phyloP scores from a whole-genome alignment of 2,329 filamentous ascomycete genomes.

The Nothomitra cinnamomea region DNA sequence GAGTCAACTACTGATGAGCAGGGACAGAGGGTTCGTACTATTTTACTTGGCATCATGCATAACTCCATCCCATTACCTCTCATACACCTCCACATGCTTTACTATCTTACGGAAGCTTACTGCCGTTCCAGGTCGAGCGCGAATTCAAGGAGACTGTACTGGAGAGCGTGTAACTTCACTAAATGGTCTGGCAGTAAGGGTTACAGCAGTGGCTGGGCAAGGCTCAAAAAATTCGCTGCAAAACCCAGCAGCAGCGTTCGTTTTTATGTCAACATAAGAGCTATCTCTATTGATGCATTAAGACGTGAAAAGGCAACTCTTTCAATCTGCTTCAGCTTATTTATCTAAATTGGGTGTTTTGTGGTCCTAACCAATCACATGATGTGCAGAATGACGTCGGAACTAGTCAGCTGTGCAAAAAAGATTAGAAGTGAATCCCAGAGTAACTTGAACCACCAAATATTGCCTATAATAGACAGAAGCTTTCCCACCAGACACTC shows the following conservation, averaged over 20 bases:
- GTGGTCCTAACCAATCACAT: no score
- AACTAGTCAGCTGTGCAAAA: not conserved
- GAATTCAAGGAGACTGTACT: conserved; percentile 99
- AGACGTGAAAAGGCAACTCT: not conserved
- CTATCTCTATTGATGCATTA: not conserved
- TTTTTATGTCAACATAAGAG: not conserved
- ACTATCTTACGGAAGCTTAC: not conserved
- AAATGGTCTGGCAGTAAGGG: conserved; percentile 3
- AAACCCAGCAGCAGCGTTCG: not conserved
- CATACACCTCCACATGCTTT: not conserved
- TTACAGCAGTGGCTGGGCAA: not conserved
- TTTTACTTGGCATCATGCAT: not conserved
- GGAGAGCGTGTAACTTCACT: conserved; percentile 63
- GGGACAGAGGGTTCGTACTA: conserved; percentile 68
- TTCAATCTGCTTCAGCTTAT: not conserved
- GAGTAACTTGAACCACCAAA: no score
- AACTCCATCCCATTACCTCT: not conserved
- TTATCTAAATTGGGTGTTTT: no score
- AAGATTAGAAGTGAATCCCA: not conserved
- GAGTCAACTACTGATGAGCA: conserved; percentile 92
- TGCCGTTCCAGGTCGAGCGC: conserved; percentile 41
- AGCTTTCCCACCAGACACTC: no score
- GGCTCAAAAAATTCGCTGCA: not conserved
- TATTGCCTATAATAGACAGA: no score
- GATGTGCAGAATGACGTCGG: no score